A percentile compares a stretch with the other conserved stretches of the same genome.
Conservation (phyloP, 148 eudicot genomes). For the Fagopyrum esculentum region DNA sequence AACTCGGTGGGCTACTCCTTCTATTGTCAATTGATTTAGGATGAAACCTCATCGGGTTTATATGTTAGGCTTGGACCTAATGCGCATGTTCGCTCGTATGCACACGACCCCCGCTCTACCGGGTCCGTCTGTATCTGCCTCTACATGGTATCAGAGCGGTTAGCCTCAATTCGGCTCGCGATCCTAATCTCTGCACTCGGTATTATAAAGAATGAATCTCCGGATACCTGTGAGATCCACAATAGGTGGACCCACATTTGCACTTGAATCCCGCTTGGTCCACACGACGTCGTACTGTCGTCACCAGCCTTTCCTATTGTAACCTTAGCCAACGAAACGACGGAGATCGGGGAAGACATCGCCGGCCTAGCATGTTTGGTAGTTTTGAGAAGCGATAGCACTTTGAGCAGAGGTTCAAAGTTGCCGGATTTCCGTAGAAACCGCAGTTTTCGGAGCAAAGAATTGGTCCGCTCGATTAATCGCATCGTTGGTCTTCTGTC, state of each 20-base stretch:
- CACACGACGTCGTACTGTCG: neutral
- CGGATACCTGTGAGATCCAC: constrained; percentile 45
- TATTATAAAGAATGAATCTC: constrained; percentile 26
- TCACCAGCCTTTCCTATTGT: neutral
- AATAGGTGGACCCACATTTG: constrained; percentile 40
- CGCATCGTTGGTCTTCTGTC: constrained; percentile 17
- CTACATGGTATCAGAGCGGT: too few species aligned
- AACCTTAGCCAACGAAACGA: neutral
- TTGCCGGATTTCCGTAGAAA: constrained; percentile 38
- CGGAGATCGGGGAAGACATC: constrained; percentile 3
- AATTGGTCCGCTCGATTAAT: constrained; percentile 6
- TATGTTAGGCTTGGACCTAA: too few species aligned
- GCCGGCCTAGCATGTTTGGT: too few species aligned
- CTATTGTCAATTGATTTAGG: too few species aligned
- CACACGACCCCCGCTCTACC: too few species aligned
- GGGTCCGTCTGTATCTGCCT: too few species aligned
- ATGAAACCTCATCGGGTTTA: too few species aligned
- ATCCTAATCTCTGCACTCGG: too few species aligned
- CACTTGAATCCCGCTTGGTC: constrained; percentile 43
- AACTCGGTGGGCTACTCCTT: too few species aligned
- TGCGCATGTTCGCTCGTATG: too few species aligned
- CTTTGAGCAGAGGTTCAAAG: constrained; percentile 33
- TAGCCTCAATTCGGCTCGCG: too few species aligned
- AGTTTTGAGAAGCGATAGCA: constrained; percentile 19
- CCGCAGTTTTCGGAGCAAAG: constrained; percentile 46